A percentile compares a stretch with the other conserved stretches of the same genome.
Evolutionary conservation across 306 rosid genomes (phyloP).

Genomic region (Cyamopsis tetragonoloba): DNA sequence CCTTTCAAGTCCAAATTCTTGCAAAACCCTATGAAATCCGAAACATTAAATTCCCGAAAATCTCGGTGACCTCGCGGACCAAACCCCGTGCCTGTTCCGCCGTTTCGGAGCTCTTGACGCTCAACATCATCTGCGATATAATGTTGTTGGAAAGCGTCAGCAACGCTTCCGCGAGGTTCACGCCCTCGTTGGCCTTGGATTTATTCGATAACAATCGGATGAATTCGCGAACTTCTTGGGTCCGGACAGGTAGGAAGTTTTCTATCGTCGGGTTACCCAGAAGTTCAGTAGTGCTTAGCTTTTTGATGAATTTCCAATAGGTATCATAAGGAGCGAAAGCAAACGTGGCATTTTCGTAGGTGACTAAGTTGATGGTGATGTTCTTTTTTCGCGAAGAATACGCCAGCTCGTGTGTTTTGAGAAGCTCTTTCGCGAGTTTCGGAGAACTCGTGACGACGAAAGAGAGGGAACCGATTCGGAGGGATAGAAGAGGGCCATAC

Average conservation of each 20-base stretch:
- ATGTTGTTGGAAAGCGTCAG: conserved; percentile 38
- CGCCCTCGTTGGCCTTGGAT: not conserved
- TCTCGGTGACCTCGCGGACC: conserved; percentile 27
- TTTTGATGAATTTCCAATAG: conserved; percentile 45
- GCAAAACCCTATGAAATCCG: conserved; percentile 7
- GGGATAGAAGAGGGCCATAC: conserved; percentile 42
- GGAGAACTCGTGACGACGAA: conserved; percentile 32
- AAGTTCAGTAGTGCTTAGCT: conserved; percentile 32
- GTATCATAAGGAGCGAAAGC: conserved; percentile 46
- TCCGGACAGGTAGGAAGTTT: conserved; percentile 14
- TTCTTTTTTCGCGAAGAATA: conserved; percentile 21
- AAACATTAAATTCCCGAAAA: not conserved
- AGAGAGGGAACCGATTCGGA: conserved; percentile 28
- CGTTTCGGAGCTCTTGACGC: conserved; percentile 32
- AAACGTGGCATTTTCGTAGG: conserved; percentile 37
- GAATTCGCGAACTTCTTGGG: conserved; percentile 19
- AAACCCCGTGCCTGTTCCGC: conserved; percentile 26
- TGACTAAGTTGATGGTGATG: conserved; percentile 24
- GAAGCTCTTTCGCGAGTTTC: conserved; percentile 37
- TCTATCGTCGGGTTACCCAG: conserved; percentile 27
- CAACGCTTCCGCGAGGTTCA: conserved; percentile 34
- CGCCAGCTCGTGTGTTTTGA: conserved; percentile 34
- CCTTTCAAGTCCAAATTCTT: conserved; percentile 34
- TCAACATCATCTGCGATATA: conserved; percentile 42
- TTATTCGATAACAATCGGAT: conserved; percentile 1